Evolutionary conservation across 106 monocot species (phyloP).

Genomic region (Acorus gramineus): DNA sequence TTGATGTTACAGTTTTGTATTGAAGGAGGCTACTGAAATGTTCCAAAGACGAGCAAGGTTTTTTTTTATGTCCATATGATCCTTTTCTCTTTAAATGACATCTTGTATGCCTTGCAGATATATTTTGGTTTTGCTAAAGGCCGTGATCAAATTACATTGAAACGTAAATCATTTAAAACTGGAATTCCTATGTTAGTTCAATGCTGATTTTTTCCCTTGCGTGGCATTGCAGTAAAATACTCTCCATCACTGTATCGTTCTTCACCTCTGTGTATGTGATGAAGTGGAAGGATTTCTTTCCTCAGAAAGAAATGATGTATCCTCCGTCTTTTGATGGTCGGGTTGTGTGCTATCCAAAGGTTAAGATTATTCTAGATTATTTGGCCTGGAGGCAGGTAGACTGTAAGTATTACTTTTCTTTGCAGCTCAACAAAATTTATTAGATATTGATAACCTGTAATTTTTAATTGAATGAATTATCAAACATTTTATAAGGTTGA

Average conservation of each 20-base stretch:
- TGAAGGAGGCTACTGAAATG: constrained; percentile 5
- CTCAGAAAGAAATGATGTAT: neutral
- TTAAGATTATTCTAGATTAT: constrained; percentile 3
- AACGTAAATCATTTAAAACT: too few species aligned
- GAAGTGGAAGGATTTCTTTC: constrained; percentile 11
- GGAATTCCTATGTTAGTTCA: too few species aligned
- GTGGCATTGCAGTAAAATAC: constrained; percentile 2
- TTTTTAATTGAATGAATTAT: too few species aligned
- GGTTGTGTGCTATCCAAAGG: constrained; percentile 6
- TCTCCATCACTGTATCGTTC: constrained; percentile 3
- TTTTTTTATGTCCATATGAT: neutral
- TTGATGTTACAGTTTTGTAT: constrained; percentile 11
- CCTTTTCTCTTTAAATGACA: neutral
- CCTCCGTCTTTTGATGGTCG: constrained; percentile 12
- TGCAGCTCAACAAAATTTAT: too few species aligned
- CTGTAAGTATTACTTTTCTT: neutral
- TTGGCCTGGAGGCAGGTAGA: neutral
- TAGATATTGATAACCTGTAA: too few species aligned
- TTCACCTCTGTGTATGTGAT: constrained; percentile 15
- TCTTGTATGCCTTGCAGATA: neutral
- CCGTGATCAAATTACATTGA: too few species aligned
- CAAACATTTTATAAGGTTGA: too few species aligned
- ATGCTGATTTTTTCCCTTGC: too few species aligned
- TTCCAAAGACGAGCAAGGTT: constrained; percentile 11
- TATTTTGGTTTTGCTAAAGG: neutral